Evolutionary conservation across 768 basidiomycete genomes (phyloP), one percentile per base, ranked within the genome.

Genomic region (Amanita thiersii): DNA sequence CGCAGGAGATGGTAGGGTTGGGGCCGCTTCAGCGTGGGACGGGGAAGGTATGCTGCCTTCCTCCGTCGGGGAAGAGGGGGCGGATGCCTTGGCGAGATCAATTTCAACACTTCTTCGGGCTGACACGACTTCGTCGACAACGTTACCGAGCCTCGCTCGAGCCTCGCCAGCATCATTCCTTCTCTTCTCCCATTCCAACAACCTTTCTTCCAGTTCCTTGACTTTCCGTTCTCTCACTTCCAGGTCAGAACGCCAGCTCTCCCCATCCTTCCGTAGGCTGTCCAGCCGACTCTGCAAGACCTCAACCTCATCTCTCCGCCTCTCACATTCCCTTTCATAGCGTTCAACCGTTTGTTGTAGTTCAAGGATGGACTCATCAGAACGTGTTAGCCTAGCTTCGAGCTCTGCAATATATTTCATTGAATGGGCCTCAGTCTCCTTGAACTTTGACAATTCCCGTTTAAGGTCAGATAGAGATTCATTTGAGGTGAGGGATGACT

Each of bases 351-450:
- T 79, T 35, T 69, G 75, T 33, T 81, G 78, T 4, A 96, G 68
- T 7, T 61, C 59, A 4, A 85, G 64, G 5, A 88, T 67, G 19
- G 84, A 87, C 53, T 87, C 86, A 50, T 89, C 87, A 1, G 87
- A 75, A 38, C 77, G 80, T 19, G 78, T 66, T 5, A 96, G 69
- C 18, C 90, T 83, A 33, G 71, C 68, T 60, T 98, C 94, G 20
- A 98, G 73, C 37, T 93, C 91, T 7, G 76, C 67, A 45, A 96
- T 88, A 60, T 97, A 94, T 49, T 80, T 75, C 18, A 72, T 55
- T 3, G 86, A 81, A 39, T 80, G 73, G 1, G 66, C 63, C 52
- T 96, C 90, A 1, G 72, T 58, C 31, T 94, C 90, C 54, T 77
- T 86, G 60, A 79, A 82, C 34, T 78, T 76, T 34, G 72, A 51